Percentiles rank a stretch among this genome's conserved stretches.
These are phyloP conservation scores for Fusarium dlaminii DNA, from an alignment of 2,329 filamentous ascomycete genomes.

Conservation along the genomic window DNA sequence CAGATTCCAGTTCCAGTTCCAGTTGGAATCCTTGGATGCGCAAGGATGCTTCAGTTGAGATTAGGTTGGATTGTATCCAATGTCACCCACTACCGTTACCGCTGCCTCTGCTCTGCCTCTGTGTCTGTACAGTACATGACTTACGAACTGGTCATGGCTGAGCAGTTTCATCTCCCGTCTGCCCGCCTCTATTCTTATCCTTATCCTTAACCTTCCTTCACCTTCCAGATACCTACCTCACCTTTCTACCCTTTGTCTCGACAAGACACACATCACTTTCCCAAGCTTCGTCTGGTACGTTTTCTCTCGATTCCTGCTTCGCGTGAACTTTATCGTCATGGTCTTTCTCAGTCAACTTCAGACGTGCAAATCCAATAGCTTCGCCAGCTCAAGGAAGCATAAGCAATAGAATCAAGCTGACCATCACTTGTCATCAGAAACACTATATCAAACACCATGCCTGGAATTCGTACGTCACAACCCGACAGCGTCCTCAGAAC, in stretches of 20 bases:
- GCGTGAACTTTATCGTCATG: neutral
- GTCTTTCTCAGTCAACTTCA: neutral
- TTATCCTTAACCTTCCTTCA: constrained; percentile 1
- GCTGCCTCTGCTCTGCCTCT: neutral
- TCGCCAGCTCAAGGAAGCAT: neutral
- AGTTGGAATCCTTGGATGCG: constrained; percentile 14
- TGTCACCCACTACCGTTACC: constrained; percentile 20
- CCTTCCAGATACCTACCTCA: neutral
- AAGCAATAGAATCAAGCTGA: constrained; percentile 21
- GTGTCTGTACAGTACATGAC: constrained; percentile 2
- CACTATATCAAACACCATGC: constrained; percentile 52
- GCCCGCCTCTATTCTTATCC: constrained; percentile 11
- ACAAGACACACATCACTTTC: neutral
- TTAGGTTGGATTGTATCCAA: constrained; percentile 28
- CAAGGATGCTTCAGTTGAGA: constrained; percentile 34
- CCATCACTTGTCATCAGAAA: constrained; percentile 6
- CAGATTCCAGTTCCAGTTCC: constrained; percentile 20
- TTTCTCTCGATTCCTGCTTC: neutral
- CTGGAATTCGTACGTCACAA: constrained; percentile 61
- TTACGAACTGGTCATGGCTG: constrained; percentile 19
- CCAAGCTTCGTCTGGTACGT: constrained; percentile 19
- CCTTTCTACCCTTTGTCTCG: neutral
- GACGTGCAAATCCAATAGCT: neutral
- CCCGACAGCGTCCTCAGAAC: neutral
- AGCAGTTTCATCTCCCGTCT: constrained; percentile 26